Conservation (phyloP, 345 rosid genomes). For the Aquilaria sinensis region DNA sequence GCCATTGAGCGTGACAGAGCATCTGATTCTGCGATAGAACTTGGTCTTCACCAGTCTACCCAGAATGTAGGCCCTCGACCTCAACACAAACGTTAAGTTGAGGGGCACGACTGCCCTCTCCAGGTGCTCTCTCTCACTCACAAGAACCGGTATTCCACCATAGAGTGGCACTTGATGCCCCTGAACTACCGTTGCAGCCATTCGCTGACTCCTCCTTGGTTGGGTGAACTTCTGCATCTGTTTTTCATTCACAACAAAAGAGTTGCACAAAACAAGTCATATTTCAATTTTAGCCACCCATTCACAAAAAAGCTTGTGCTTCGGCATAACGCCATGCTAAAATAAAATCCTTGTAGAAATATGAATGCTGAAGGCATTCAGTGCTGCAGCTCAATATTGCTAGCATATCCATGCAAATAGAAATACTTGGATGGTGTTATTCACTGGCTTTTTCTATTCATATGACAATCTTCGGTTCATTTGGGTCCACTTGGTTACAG, state of each 20-base stretch:
- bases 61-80: conserved; percentile 79
- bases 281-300: not conserved
- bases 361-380: too few species aligned
- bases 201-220: conserved; percentile 43
- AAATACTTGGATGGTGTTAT: too few species aligned
- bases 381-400: too few species aligned
- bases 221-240: conserved; percentile 82
- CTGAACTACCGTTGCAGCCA: conserved; percentile 41
- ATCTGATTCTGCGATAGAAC: conserved; percentile 46
- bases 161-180: conserved; percentile 80
- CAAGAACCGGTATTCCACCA: conserved; percentile 56
- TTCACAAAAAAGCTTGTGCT: not conserved
- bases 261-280: conserved; percentile 2
- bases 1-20: conserved; percentile 55
- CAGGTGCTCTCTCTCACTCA: conserved; percentile 26
- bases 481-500: too few species aligned
- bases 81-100: conserved; percentile 65
- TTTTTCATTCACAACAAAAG: conserved; percentile 5
- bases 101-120: conserved; percentile 49
- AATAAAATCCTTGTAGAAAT: too few species aligned
- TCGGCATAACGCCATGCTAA: not conserved
- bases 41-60: conserved; percentile 63
- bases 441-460: too few species aligned
- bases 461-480: too few species aligned
- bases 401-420: too few species aligned